A percentile compares a stretch with the other conserved stretches of the same genome.
phyloP scores from a whole-genome alignment of 805 yeast genomes.

The Deakozyma indianensis region DNA sequence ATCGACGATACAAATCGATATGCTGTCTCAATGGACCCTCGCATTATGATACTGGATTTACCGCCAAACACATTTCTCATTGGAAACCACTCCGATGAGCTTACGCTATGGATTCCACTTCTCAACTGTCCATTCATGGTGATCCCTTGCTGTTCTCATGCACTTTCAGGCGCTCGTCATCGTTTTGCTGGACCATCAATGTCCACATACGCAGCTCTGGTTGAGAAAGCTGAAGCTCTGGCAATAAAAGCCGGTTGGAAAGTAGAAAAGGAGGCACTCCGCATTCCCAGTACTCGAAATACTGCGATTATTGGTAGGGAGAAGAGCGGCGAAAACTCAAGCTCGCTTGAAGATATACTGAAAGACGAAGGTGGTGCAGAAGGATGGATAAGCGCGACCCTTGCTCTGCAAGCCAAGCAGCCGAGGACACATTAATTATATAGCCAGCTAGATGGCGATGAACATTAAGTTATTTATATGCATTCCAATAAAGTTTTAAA shows the following conservation, averaged over 20 bases:
- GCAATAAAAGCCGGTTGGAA: slow-evolving; percentile 68
- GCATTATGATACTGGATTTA: slow-evolving; percentile 1
- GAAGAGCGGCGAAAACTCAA: slow-evolving; percentile 17
- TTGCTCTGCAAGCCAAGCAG: slow-evolving; percentile 1
- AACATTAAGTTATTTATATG: too few species aligned
- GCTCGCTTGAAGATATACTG: slow-evolving; percentile 41
- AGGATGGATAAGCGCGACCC: slow-evolving; percentile 56
- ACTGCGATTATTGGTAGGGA: slow-evolving; percentile 71
- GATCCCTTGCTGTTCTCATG: slow-evolving; percentile 91
- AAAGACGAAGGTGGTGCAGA: slow-evolving; percentile 78
- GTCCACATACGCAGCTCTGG: slow-evolving; percentile 74
- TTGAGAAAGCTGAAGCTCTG: slow-evolving; percentile 66
- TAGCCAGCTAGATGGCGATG: too few species aligned
- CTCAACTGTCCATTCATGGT: slow-evolving; percentile 68
- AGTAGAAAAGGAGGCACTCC: slow-evolving; percentile 68
- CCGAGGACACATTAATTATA: neutral
- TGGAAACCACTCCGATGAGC: slow-evolving; percentile 91
- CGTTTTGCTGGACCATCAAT: slow-evolving; percentile 33
- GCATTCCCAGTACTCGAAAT: slow-evolving; percentile 90
- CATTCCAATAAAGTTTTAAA: too few species aligned
- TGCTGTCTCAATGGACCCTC: slow-evolving; percentile 1
- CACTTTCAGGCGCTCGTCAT: slow-evolving; percentile 58
- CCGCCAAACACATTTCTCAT: slow-evolving; percentile 64
- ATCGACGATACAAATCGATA: slow-evolving; percentile 24
- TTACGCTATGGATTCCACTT: slow-evolving; percentile 90